phyloP scores from a whole-genome alignment of 1,139 yeast genomes.

The Magnusiomyces fungicola region DNA sequence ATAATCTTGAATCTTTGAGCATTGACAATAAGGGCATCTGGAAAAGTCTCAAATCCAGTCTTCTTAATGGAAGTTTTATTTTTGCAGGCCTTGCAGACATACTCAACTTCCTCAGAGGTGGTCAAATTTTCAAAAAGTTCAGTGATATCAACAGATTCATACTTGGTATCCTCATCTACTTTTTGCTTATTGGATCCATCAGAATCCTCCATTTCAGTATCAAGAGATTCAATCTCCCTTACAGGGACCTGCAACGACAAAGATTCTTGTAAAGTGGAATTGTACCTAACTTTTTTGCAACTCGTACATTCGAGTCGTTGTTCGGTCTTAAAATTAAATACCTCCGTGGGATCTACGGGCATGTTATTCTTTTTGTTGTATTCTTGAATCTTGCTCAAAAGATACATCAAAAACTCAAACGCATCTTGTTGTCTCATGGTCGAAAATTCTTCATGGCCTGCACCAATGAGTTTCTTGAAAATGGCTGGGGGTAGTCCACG shows the following conservation, averaged over 20 bases:
- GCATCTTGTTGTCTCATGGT: slow-evolving; percentile 94
- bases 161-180: slow-evolving; percentile 38
- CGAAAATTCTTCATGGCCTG: slow-evolving; percentile 71
- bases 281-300: slow-evolving; percentile 57
- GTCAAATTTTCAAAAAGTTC: slow-evolving; percentile 47
- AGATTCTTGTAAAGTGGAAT: slow-evolving; percentile 55
- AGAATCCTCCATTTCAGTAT: slow-evolving; percentile 34
- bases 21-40: slow-evolving; percentile 61
- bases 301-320: slow-evolving; percentile 56
- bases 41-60: slow-evolving; percentile 55
- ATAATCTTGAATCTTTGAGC: slow-evolving; percentile 75
- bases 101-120: slow-evolving; percentile 54
- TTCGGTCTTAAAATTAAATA: slow-evolving; percentile 58
- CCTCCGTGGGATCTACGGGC: slow-evolving; percentile 41
- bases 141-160: slow-evolving; percentile 44
- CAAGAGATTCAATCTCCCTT: slow-evolving; percentile 28
- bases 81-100: slow-evolving; percentile 56
- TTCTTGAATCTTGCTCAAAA: slow-evolving; percentile 55
- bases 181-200: too few relatives aligned
- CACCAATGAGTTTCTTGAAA: slow-evolving; percentile 70
- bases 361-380: slow-evolving; percentile 24
- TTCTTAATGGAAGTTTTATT: slow-evolving; percentile 37
- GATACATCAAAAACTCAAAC: slow-evolving; percentile 70
- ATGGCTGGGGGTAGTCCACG: slow-evolving; percentile 69
- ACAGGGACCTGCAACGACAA: slow-evolving; percentile 57